Evolutionary conservation across 2,329 filamentous ascomycete species (phyloP).

Genomic region (Claviceps humidiphila): DNA sequence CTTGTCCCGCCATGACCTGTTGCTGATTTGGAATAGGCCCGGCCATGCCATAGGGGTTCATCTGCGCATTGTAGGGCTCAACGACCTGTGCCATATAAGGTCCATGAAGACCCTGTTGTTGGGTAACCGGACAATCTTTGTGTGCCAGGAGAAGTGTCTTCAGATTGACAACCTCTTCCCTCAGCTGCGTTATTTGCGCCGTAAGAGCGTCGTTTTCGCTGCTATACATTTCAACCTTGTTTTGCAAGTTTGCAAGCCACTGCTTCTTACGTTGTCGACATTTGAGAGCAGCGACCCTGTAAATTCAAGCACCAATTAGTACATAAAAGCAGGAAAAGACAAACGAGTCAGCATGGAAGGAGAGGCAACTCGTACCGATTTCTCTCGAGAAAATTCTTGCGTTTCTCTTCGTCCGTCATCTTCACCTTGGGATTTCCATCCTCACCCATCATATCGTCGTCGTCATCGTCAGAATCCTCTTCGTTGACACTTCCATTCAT

Average conservation of each 20-base stretch:
- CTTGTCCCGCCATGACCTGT: constrained; percentile 42
- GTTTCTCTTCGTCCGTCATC: constrained; percentile 97
- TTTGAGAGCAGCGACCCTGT: constrained; percentile 85
- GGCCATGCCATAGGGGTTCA: constrained; percentile 47
- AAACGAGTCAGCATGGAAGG: not conserved
- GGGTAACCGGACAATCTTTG: constrained; percentile 89
- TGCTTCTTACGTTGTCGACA: constrained; percentile 98
- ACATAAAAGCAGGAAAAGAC: not conserved
- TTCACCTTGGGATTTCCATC: constrained; percentile 52
- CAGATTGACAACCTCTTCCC: constrained; percentile 88
- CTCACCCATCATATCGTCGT: constrained; percentile 35
- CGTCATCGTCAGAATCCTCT: constrained; percentile 35
- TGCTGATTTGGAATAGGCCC: constrained; percentile 35
- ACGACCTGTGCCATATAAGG: constrained; percentile 43
- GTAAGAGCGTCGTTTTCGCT: constrained; percentile 82
- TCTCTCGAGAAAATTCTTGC: constrained; percentile 92
- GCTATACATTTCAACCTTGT: constrained; percentile 86
- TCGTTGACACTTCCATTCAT: constrained; percentile 29
- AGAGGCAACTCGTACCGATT: constrained; percentile 58
- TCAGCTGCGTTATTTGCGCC: constrained; percentile 67
- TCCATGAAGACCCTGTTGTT: constrained; percentile 57
- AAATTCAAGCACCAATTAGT: not conserved
- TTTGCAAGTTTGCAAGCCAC: constrained; percentile 89
- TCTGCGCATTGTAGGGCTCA: constrained; percentile 40
- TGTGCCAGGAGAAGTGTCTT: constrained; percentile 88